Base-by-base conservation (phyloP, 331 rosid species). In the Arachis monticola region DNA sequence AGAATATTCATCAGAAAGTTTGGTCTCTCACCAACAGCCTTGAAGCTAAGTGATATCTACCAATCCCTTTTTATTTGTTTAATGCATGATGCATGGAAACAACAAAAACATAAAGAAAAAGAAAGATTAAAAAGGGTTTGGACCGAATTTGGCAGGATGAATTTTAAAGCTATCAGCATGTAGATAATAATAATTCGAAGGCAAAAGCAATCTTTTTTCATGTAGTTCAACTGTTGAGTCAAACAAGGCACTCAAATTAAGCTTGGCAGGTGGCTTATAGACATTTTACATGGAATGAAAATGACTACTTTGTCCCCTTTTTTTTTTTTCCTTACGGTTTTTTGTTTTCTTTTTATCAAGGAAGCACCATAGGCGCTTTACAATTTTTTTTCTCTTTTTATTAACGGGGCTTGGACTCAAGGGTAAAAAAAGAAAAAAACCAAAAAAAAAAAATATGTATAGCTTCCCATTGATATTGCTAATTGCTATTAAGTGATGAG, bases 61-160 rank as follows among this genome's bases (percentile, higher is more conserved):
- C 40, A 2, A 64, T 38, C 14, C 31, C 61, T 32, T 76, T 57
- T 35, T 22, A 1, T 58, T 76, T 59, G 55, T 52, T 38, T 38
- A 76, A 76, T 3, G 40, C 40, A 35, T 76, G 62, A 76, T 59
- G 45, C 75, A 46, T 1, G 10, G 1, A 52, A 11, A 13, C 67
- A 76, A 66, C 67, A 66, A 57, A 22, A 66, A 45, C 2, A 17
- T 10, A 76, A 67, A 67, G 80, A 40, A 58, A 76, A 67, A 76
- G 51, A 10, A 67, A 76, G 51, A 22, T 6, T 40, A 10, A 22
- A 41, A 7, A 52, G 50, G 72, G n/a, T 60, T 76, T 47, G 1
- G 59, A 65, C 59, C 17, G 60, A 58, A 45, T 59, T 58, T 76
- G 80, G 67, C 80, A 38, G 35, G 38, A 45, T 31, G 73, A 62